Evolutionary conservation across 495 filamentous ascomycete species (phyloP).

Genomic region (Penicillium nucicola): DNA sequence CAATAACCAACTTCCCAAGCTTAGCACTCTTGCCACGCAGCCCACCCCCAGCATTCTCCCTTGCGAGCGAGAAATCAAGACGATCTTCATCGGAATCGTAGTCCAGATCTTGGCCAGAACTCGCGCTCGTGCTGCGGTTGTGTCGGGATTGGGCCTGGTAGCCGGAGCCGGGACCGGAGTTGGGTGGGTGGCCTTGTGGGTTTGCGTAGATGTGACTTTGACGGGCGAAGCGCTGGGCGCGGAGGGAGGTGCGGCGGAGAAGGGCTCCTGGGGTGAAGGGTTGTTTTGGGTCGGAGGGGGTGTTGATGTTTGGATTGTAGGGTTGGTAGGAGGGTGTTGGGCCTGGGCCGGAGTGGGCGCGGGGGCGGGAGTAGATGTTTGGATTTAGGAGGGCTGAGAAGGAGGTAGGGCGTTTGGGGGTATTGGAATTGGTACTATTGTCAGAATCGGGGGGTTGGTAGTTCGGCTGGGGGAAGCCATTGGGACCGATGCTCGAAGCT

Average conservation of each 20-base stretch:
- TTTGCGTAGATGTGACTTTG: constrained; percentile 11
- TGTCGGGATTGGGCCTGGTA: too few relatives aligned
- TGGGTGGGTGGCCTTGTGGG: constrained; percentile 3
- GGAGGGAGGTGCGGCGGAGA: constrained; percentile 20
- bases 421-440: neutral
- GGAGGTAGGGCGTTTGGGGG: constrained; percentile 26
- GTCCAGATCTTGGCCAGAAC: constrained; percentile 18
- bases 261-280: constrained; percentile 9
- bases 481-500: too few relatives aligned
- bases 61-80: constrained; percentile 70
- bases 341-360: constrained; percentile 25
- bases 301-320: neutral
- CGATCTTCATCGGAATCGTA: constrained; percentile 33
- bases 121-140: constrained; percentile 25
- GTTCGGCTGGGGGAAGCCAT: neutral
- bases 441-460: neutral
- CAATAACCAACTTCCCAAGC: constrained; percentile 86
- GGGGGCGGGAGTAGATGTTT: constrained; percentile 28
- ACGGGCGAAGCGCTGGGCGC: constrained; percentile 17
- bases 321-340: neutral
- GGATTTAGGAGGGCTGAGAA: constrained; percentile 36
- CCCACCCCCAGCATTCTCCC: constrained; percentile 77
- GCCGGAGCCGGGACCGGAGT: too few relatives aligned
- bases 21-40: constrained; percentile 83
- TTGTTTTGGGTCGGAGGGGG: neutral